Conservation (phyloP, 2,329 filamentous ascomycete genomes). For the Keithomyces neogunnii region DNA sequence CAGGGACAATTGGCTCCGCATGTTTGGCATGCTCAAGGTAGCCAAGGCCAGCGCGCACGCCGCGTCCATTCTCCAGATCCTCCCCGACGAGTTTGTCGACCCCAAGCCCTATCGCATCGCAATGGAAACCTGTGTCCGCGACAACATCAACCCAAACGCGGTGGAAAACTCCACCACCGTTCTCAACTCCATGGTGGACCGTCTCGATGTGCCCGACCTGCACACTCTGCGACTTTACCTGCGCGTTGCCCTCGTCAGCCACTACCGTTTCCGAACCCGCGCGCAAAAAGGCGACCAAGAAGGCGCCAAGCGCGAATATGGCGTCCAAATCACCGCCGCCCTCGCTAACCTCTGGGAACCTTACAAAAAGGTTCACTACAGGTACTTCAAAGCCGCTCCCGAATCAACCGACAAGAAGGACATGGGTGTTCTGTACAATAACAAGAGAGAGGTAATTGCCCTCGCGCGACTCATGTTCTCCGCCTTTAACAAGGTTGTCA, state of each 20-base stretch:
- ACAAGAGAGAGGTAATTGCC: slow-evolving; percentile 32
- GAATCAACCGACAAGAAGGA: slow-evolving; percentile 15
- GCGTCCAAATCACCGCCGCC: slow-evolving; percentile 40
- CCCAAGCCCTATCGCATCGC: slow-evolving; percentile 59
- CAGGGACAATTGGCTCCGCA: slow-evolving; percentile 56
- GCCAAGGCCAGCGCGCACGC: slow-evolving; percentile 57
- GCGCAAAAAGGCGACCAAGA: slow-evolving; percentile 21
- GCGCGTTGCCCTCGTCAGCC: slow-evolving; percentile 41
- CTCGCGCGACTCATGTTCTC: slow-evolving; percentile 37
- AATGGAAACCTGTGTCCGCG: slow-evolving; percentile 64
- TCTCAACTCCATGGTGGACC: slow-evolving; percentile 51
- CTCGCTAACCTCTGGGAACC: slow-evolving; percentile 43
- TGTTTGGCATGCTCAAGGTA: slow-evolving; percentile 58
- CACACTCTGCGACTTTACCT: slow-evolving; percentile 47
- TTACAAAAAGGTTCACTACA: slow-evolving; percentile 30
- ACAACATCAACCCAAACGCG: slow-evolving; percentile 66
- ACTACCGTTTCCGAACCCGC: slow-evolving; percentile 27
- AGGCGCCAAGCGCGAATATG: slow-evolving; percentile 34
- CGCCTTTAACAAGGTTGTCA: slow-evolving; percentile 33
- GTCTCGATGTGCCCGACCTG: slow-evolving; percentile 37
- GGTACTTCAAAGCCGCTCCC: slow-evolving; percentile 22
- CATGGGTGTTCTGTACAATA: slow-evolving; percentile 22
- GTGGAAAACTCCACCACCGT: slow-evolving; percentile 58
- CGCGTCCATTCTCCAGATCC: slow-evolving; percentile 47
- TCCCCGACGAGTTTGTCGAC: slow-evolving; percentile 37